Evolutionary conservation across 2,329 filamentous ascomycete species (phyloP).

Genomic region (Microascus cirrosus): DNA sequence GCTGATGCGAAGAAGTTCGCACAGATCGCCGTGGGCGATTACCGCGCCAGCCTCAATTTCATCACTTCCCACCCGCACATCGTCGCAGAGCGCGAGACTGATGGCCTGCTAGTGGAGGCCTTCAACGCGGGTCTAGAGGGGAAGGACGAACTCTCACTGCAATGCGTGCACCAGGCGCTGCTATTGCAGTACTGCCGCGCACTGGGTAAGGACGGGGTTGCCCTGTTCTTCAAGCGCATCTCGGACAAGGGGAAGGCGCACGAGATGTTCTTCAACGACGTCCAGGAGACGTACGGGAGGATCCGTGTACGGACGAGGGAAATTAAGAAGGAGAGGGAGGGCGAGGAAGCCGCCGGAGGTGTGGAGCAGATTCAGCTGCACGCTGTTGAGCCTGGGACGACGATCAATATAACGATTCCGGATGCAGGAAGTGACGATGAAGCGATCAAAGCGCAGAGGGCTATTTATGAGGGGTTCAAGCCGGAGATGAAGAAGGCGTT

Average conservation of each 20-base stretch:
- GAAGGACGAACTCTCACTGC: slow-evolving; percentile 64
- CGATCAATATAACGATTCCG: slow-evolving; percentile 81
- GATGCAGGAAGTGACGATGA: slow-evolving; percentile 55
- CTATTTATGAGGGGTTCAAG: slow-evolving; percentile 75
- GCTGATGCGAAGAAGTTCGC: slow-evolving; percentile 72
- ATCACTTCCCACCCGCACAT: slow-evolving; percentile 70
- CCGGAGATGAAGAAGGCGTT: slow-evolving; percentile 73
- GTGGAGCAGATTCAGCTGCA: slow-evolving; percentile 97
- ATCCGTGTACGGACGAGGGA: slow-evolving; percentile 70
- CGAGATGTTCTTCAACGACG: slow-evolving; percentile 85
- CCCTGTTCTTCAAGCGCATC: slow-evolving; percentile 92
- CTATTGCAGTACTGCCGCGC: slow-evolving; percentile 91
- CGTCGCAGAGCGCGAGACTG: slow-evolving; percentile 74
- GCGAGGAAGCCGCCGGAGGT: slow-evolving; percentile 46
- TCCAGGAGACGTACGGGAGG: slow-evolving; percentile 73
- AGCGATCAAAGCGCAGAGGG: slow-evolving; percentile 50
- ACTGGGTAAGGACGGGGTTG: slow-evolving; percentile 77
- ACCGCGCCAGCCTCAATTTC: slow-evolving; percentile 62
- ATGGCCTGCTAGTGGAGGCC: slow-evolving; percentile 80
- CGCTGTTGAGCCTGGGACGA: slow-evolving; percentile 84
- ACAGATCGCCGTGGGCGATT: slow-evolving; percentile 65
- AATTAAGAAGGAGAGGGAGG: slow-evolving; percentile 46
- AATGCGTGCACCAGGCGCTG: slow-evolving; percentile 87
- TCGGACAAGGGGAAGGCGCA: slow-evolving; percentile 78
- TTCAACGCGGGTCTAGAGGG: slow-evolving; percentile 79